Conservation (phyloP, 2,329 filamentous ascomycete species). For the Aspergillus piperis region DNA sequence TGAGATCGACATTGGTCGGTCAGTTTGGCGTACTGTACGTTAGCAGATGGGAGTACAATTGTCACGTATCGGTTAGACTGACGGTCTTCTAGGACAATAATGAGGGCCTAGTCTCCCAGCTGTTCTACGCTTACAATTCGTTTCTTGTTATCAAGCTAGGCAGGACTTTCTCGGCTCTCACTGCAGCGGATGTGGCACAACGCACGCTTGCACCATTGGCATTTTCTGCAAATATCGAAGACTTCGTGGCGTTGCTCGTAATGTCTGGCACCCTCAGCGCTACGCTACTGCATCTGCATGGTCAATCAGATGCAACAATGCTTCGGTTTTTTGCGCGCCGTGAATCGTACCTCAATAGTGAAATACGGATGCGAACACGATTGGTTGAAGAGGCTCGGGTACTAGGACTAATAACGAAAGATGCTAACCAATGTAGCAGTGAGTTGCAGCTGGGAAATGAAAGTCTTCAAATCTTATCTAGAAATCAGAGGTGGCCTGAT, state of each 20-base stretch:
- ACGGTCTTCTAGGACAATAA: conserved; percentile 64
- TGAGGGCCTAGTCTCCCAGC: conserved; percentile 66
- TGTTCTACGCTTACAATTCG: conserved; percentile 69
- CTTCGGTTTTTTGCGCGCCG: conserved; percentile 53
- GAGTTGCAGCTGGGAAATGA: conserved; percentile 61
- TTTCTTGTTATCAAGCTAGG: conserved; percentile 75
- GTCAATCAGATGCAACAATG: conserved; percentile 46
- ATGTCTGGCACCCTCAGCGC: conserved; percentile 54
- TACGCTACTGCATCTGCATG: conserved; percentile 47
- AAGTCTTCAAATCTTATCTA: conserved; percentile 57
- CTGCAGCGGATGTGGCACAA: conserved; percentile 51
- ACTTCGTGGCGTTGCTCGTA: conserved; percentile 50
- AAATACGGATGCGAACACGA: conserved; percentile 40
- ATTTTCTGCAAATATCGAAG: conserved; percentile 32
- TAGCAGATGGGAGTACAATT: not conserved
- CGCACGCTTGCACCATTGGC: conserved; percentile 32
- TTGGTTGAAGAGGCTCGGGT: conserved; percentile 54
- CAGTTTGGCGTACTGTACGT: conserved; percentile 62
- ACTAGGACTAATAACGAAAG: conserved; percentile 53
- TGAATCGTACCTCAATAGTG: conserved; percentile 37
- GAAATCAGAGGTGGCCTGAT: conserved; percentile 43
- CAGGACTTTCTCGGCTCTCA: conserved; percentile 68
- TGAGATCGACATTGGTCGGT: conserved; percentile 62
- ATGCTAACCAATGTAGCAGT: conserved; percentile 57
- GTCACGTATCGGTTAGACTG: not conserved